Base-by-base conservation (phyloP, 2,329 filamentous ascomycete genomes). In the Epichloe coenophiala region DNA sequence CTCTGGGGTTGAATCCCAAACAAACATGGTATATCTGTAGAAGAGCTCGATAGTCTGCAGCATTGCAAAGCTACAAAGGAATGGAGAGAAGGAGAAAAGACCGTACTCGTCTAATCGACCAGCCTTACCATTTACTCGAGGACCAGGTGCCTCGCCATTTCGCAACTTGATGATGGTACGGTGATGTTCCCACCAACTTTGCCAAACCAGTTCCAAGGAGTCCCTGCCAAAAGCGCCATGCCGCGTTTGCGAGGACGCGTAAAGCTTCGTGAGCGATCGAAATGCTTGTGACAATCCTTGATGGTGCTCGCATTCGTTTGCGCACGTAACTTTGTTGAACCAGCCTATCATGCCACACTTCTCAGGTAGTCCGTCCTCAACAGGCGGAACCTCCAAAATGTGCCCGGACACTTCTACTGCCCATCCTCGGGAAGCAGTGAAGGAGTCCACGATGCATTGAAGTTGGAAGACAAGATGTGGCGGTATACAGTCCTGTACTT, bases 381-480 rank as follows among this genome's bases (percentile, higher is more conserved):
- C 33, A 36, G 45, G 45, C 12, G 45, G 38, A n/a, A 17, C 12
- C 5, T 19, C 0, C 11, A 49, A 4, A 23, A 39, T 27, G 37
- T 42, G 11, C 8, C 37, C 36, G 3, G 5, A 6, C 8, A 47
- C 45, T 46, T 55, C 60, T 2, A 65, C 17, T 1, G 58, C 61
- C 72, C 73, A 76, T 3, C 73, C 71, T 1, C 66, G 67, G 12
- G 66, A 74, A 1, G 69, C 60, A 2, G 64, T 61, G 37, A 73
- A 60, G 1, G 73, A 70, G 52, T 77, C 74, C 12, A 76, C 65
- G 36, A 77, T 72, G 51, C 68, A 71, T 53, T 76, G 71, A 0
- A 77, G 60, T 38, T 75, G 66, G 51, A 77, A 75, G 1, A 77
- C 69, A 53, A 71, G 67, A 36, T 71, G 69, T 0, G 72, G 72